Base-by-base conservation (phyloP, 2,329 filamentous ascomycete species). In the Polychaeton citri region DNA sequence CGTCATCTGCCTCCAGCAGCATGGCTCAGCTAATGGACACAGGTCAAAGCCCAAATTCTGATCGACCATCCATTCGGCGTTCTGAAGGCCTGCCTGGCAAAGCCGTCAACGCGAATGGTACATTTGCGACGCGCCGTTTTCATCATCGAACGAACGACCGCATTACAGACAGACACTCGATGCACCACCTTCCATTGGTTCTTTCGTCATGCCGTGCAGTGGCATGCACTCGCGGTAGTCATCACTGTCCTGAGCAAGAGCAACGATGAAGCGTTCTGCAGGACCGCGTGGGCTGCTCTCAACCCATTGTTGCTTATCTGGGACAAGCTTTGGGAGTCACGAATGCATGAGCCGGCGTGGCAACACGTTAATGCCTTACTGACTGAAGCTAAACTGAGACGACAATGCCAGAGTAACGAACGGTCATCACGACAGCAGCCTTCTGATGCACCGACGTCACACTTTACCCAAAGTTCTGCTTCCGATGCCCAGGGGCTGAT, bases 141-240 rank as follows among this genome's bases (percentile, higher is more conserved):
- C 10, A 46, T 51, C 33, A 49, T 53, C 9, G 36, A 41, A 6
- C 28, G 37, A 18, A 48, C 48, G 5, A 45, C 49, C 33, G 35
- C 30, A 2, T 34, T 51, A 1, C 39, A 43, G 4, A 34, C 38
- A 7, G 45, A 49, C 24, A 36, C 41, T 2, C 34, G 43, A 4
- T 38, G 46, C 5, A 21, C 34, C 13, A 33, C 43, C 12, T 51
- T 42, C 40, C 21, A 35, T 3, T 53, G 50, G 50, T 53, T 46
- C 41, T 47, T 49, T 17, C 38, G 46, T 24, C 43, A 46, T 19
- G 49, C 46, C 19, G 41, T 50, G 8, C 50, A 51, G 19, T 53
- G 50, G 50, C 48, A 53, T 35, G 42, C 46, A 5, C 38, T 53
- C 2, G 49, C 47, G 2, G 47, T 51, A 6, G 44, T 53, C 1